Conservation (phyloP, 257 asterid genomes). For the Ocimum tenuiflorum region DNA sequence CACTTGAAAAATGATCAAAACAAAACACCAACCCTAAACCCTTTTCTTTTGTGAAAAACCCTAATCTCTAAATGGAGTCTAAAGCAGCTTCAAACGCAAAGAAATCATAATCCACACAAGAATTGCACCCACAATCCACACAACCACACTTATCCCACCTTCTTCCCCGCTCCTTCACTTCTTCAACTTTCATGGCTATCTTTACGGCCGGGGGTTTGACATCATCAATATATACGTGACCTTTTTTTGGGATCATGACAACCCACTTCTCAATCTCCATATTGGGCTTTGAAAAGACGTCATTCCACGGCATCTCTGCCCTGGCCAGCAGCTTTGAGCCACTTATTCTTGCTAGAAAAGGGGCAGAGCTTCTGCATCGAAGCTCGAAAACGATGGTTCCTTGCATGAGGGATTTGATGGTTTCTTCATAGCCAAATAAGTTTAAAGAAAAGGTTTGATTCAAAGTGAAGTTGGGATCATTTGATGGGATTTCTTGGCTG, state of each 20-base stretch:
- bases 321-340: slow-evolving; percentile 48
- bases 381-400: slow-evolving; percentile 44
- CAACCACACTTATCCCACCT: slow-evolving; percentile 24
- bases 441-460: slow-evolving; percentile 45
- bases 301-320: slow-evolving; percentile 52
- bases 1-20: not conserved
- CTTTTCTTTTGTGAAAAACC: too few relatives aligned
- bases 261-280: slow-evolving; percentile 50
- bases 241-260: slow-evolving; percentile 26
- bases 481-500: slow-evolving; percentile 39
- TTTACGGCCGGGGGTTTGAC: slow-evolving; percentile 46
- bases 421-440: slow-evolving; percentile 33
- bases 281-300: slow-evolving; percentile 19
- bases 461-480: slow-evolving; percentile 36
- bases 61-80: slow-evolving; percentile 16
- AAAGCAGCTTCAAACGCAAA: slow-evolving; percentile 38
- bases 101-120: slow-evolving; percentile 36
- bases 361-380: slow-evolving; percentile 29
- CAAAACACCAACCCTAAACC: not conserved
- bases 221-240: slow-evolving; percentile 21
- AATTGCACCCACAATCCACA: slow-evolving; percentile 32
- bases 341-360: slow-evolving; percentile 30
- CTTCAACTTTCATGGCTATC: slow-evolving; percentile 35
- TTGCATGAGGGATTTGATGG: slow-evolving; percentile 31
- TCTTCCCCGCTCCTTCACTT: slow-evolving; percentile 13